Conservation (phyloP, 306 rosid genomes). For the Cyamopsis tetragonoloba region DNA sequence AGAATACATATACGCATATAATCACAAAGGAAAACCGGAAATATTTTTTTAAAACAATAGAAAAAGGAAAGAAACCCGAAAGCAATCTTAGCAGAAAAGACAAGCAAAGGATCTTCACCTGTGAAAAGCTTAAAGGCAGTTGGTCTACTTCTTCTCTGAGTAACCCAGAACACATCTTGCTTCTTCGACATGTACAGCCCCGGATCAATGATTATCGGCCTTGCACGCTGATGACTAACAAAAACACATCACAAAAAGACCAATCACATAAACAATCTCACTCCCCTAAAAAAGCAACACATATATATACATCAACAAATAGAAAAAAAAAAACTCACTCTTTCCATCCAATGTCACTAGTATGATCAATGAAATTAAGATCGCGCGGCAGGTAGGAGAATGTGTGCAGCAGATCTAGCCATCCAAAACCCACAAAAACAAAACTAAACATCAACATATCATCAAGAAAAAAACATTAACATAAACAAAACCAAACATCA, state of each 20-base stretch:
- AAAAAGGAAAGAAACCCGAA: neutral
- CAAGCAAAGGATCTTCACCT: conserved; percentile 41
- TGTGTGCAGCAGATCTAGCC: conserved; percentile 82
- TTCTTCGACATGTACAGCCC: conserved; percentile 90
- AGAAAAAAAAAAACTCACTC: conserved; percentile 51
- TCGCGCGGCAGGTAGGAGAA: conserved; percentile 87
- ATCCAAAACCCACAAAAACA: conserved; percentile 37
- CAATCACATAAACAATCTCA: conserved; percentile 18
- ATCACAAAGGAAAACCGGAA: neutral
- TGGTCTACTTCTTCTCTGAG: conserved; percentile 92
- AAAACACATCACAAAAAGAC: neutral
- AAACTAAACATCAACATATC: conserved; percentile 30
- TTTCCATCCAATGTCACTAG: conserved; percentile 98
- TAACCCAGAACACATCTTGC: conserved; percentile 88
- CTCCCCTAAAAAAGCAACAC: neutral
- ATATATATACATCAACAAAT: neutral
- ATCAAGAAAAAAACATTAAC: neutral
- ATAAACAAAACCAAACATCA: neutral
- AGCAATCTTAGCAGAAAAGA: conserved; percentile 11
- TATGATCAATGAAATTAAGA: conserved; percentile 96
- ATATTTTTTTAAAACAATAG: neutral
- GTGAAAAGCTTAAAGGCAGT: conserved; percentile 97
- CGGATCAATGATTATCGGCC: conserved; percentile 88
- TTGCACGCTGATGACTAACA: conserved; percentile 74
- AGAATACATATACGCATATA: neutral